Percentiles rank a stretch among this genome's conserved stretches.
These are phyloP conservation scores for Exophiala calicioides DNA, from an alignment of 2,329 filamentous ascomycete species.

Conservation along the genomic window DNA sequence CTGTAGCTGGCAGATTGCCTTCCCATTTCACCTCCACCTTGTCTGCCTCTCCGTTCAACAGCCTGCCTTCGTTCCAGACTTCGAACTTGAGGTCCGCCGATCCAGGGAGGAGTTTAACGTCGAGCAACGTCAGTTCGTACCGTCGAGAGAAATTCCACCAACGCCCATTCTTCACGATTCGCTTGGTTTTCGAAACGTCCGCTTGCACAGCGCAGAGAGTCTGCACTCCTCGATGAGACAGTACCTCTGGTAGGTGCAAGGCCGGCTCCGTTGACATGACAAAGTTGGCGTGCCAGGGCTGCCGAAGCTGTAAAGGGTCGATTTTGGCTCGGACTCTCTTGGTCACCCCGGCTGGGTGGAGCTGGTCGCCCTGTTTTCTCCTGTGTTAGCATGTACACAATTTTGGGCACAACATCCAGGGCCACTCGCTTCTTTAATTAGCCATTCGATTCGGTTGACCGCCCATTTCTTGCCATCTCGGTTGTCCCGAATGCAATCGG, in stretches of 20 bases:
- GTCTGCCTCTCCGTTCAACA: conserved; percentile 34
- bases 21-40: conserved; percentile 38
- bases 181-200: conserved; percentile 33
- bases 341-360: conserved; percentile 22
- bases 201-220: conserved; percentile 37
- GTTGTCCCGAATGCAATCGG: conserved; percentile 34
- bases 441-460: conserved; percentile 39
- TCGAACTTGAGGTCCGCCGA: conserved; percentile 40
- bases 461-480: conserved; percentile 38
- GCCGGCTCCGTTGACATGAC: conserved; percentile 36
- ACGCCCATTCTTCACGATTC: conserved; percentile 39
- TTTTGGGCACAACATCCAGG: background rate
- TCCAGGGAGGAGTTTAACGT: conserved; percentile 38
- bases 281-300: conserved; percentile 36
- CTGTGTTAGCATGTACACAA: background rate
- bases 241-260: conserved; percentile 31
- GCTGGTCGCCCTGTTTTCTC: conserved; percentile 8
- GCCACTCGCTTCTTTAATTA: conserved; percentile 35
- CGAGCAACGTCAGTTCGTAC: conserved; percentile 37
- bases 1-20: background rate
- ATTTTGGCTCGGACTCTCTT: conserved; percentile 30
- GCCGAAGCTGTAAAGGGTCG: conserved; percentile 18
- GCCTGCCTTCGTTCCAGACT: conserved; percentile 36
- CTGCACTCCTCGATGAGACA: conserved; percentile 31
- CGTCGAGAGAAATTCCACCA: conserved; percentile 38